A percentile compares a stretch with the other conserved stretches of the same genome.
These are phyloP conservation scores for Paecilomyces fulvus DNA, from an alignment of 2,329 filamentous ascomycete genomes.

Conservation along the genomic window DNA sequence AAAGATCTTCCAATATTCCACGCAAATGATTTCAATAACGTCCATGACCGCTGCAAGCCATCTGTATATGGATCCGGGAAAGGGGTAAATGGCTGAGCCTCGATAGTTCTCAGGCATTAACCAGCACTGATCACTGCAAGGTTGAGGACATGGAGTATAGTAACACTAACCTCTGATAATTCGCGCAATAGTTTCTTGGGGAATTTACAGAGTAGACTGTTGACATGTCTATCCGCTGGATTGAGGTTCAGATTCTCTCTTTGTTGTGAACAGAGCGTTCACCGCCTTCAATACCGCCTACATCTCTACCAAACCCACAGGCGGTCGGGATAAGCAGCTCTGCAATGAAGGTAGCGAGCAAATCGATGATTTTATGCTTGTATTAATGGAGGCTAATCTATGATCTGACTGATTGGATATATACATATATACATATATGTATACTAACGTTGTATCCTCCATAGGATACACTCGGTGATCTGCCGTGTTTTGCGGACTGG, in stretches of 20 bases:
- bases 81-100: not conserved
- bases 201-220: too few species aligned
- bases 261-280: not conserved
- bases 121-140: too few species aligned
- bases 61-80: not conserved
- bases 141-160: too few species aligned
- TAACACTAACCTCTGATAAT: too few species aligned
- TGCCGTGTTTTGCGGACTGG: not conserved
- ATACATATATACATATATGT: too few species aligned
- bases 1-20: not conserved
- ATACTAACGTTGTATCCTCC: too few species aligned
- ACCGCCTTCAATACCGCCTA: not conserved
- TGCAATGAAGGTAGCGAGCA: not conserved
- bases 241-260: too few species aligned
- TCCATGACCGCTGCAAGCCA: not conserved
- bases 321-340: not conserved
- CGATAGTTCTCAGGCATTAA: too few species aligned
- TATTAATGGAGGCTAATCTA: too few species aligned
- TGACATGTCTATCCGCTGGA: too few species aligned
- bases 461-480: not conserved
- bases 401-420: too few species aligned
- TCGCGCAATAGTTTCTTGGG: too few species aligned
- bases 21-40: not conserved
- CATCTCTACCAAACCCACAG: not conserved
- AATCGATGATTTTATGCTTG: not conserved